phyloP scores from a whole-genome alignment of 106 monocot species.

The Triglochin maritima region DNA sequence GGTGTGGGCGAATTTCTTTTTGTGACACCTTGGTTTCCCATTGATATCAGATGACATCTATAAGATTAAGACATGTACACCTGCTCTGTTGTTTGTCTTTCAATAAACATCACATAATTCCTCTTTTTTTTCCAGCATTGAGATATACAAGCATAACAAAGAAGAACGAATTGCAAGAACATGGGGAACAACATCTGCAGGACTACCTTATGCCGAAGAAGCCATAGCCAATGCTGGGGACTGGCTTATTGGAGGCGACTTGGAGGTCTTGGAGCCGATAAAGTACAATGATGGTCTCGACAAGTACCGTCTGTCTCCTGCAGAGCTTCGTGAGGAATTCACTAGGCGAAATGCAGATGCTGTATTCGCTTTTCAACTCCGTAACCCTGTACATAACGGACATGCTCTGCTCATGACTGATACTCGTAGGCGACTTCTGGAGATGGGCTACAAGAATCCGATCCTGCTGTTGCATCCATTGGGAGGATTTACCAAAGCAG shows the following conservation, averaged over 20 bases:
- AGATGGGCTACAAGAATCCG: constrained; percentile 91
- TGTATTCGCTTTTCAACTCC: constrained; percentile 94
- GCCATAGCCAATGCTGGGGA: constrained; percentile 69
- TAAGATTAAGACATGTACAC: too few species aligned
- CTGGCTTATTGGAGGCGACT: constrained; percentile 83
- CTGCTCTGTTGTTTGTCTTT: too few species aligned
- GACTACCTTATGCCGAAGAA: constrained; percentile 75
- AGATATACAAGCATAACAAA: constrained; percentile 88
- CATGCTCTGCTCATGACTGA: constrained; percentile 95
- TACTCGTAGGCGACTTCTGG: constrained; percentile 62
- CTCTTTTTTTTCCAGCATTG: constrained; percentile 43
- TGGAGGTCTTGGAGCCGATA: constrained; percentile 82
- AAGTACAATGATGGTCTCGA: constrained; percentile 91
- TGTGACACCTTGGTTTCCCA: not conserved
- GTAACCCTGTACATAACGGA: constrained; percentile 94
- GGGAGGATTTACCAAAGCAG: constrained; percentile 90
- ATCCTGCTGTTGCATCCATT: constrained; percentile 75
- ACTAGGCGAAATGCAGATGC: constrained; percentile 78
- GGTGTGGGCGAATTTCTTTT: too few species aligned
- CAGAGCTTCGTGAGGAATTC: constrained; percentile 76
- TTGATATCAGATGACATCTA: not conserved
- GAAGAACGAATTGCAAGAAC: constrained; percentile 96
- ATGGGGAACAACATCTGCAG: constrained; percentile 85
- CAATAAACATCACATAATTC: not conserved
- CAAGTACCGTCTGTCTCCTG: constrained; percentile 72